Percentiles rank a stretch among this genome's conserved stretches.
phyloP scores from a whole-genome alignment of 1,139 yeast genomes.

The Hansenula lynferdii region DNA sequence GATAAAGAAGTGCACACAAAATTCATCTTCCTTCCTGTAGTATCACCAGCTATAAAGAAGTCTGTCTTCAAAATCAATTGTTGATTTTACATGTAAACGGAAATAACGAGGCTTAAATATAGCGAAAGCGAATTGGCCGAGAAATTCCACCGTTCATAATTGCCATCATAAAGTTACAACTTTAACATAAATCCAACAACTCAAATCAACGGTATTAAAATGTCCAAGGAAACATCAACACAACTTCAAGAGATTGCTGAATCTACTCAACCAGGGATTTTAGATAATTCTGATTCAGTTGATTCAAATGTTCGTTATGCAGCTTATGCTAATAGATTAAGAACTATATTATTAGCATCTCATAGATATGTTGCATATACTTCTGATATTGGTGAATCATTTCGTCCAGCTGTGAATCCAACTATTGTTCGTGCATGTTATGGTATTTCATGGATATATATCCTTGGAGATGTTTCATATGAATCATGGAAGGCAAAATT shows the following conservation, averaged over 20 bases:
- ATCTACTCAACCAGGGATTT: conserved; percentile 3
- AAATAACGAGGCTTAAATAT: no score
- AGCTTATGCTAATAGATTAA: conserved; percentile 71
- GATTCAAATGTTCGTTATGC: conserved; percentile 67
- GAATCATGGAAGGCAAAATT: conserved; percentile 73
- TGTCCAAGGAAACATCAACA: background rate
- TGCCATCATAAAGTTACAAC: no score
- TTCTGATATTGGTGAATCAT: conserved; percentile 86
- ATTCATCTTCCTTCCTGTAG: no score
- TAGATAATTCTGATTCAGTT: conserved; percentile 31
- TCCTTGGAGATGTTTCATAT: conserved; percentile 70
- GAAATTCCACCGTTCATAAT: no score
- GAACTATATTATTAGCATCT: conserved; percentile 69
- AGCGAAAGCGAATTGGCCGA: no score
- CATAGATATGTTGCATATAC: conserved; percentile 86
- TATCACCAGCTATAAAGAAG: no score
- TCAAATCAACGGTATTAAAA: background rate
- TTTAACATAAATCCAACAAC: no score
- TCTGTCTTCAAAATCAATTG: no score
- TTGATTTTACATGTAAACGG: no score
- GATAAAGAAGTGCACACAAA: no score
- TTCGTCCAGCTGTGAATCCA: conserved; percentile 81
- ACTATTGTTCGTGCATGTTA: conserved; percentile 58
- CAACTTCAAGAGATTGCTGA: conserved; percentile 1
- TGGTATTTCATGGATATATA: conserved; percentile 73